Evolutionary conservation across 345 rosid genomes (phyloP).

Genomic region (Aethionema arabicum): DNA sequence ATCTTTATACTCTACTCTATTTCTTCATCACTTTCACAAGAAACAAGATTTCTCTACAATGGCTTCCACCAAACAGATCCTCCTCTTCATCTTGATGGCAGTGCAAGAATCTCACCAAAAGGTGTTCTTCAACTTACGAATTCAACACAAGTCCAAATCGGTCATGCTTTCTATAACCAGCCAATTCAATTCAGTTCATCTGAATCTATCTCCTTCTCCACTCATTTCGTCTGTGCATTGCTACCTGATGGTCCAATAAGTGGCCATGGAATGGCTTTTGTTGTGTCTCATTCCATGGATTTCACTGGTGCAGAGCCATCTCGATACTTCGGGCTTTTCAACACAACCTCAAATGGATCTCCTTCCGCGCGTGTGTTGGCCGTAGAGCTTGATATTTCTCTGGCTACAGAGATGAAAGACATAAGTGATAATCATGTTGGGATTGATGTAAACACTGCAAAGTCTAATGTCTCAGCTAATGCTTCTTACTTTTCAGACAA

Average conservation of each 20-base stretch:
- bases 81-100: slow-evolving; percentile 31
- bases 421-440: slow-evolving; percentile 59
- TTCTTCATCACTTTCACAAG: slow-evolving; percentile 29
- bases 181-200: slow-evolving; percentile 44
- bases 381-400: slow-evolving; percentile 54
- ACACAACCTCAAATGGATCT: slow-evolving; percentile 23
- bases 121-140: slow-evolving; percentile 57
- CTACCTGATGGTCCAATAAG: slow-evolving; percentile 32
- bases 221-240: slow-evolving; percentile 44
- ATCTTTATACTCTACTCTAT: slow-evolving; percentile 19
- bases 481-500: slow-evolving; percentile 44
- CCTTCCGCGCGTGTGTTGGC: slow-evolving; percentile 51
- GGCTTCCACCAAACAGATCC: slow-evolving; percentile 39
- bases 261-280: slow-evolving; percentile 51
- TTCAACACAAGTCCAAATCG: slow-evolving; percentile 30
- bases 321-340: slow-evolving; percentile 53
- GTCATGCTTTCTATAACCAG: slow-evolving; percentile 43
- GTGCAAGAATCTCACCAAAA: slow-evolving; percentile 37
- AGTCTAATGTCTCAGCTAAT: slow-evolving; percentile 34
- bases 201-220: slow-evolving; percentile 41
- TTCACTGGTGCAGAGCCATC: slow-evolving; percentile 20
- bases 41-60: slow-evolving; percentile 39
- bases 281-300: slow-evolving; percentile 34
- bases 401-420: slow-evolving; percentile 43
- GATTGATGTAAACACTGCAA: slow-evolving; percentile 51